These are phyloP conservation scores for Macrocystidia cucumis DNA, from an alignment of 1,284 basidiomycete genomes.

Conservation along the genomic window DNA sequence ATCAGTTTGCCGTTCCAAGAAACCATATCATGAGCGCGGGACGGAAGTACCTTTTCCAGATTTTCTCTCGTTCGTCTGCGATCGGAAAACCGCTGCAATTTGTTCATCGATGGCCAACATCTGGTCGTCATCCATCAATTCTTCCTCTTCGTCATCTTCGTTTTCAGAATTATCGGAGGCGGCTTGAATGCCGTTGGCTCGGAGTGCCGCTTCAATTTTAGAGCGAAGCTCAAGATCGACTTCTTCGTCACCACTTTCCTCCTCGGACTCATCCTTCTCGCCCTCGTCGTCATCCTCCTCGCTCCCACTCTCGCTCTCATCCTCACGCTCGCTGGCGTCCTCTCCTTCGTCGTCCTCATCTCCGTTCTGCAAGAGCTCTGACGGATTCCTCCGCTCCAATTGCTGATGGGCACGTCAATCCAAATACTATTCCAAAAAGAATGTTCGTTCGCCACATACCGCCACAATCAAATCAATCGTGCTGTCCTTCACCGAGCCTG, in stretches of 20 bases:
- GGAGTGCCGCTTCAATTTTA: conserved; percentile 74
- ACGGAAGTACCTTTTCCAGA: conserved; percentile 54
- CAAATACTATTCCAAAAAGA: too few species aligned
- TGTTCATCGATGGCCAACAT: conserved; percentile 97
- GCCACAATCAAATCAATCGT: conserved; percentile 82
- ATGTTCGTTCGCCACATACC: conserved; percentile 42
- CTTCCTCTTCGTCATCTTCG: conserved; percentile 53
- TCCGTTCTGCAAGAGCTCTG: conserved; percentile 40
- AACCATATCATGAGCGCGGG: conserved; percentile 3
- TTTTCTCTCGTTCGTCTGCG: conserved; percentile 56
- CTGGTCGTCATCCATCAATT: conserved; percentile 90
- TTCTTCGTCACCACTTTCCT: conserved; percentile 38
- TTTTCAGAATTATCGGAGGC: conserved; percentile 40
- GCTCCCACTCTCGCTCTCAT: conserved; percentile 32
- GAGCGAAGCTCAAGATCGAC: conserved; percentile 66
- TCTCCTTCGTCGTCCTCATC: conserved; percentile 34
- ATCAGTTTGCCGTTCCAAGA: too few species aligned
- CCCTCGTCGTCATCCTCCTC: conserved; percentile 27
- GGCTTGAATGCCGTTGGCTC: conserved; percentile 63
- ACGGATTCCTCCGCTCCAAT: conserved; percentile 68
- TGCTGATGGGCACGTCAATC: too few species aligned
- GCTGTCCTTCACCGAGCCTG: conserved; percentile 60
- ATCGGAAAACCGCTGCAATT: conserved; percentile 83
- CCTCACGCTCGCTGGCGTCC: conserved; percentile 29
- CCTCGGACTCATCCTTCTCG: conserved; percentile 26